A percentile compares a stretch with the other conserved stretches of the same genome.
These are phyloP conservation scores for Tricladium varicosporioides DNA, from an alignment of 2,329 filamentous ascomycete species.

Conservation along the genomic window DNA sequence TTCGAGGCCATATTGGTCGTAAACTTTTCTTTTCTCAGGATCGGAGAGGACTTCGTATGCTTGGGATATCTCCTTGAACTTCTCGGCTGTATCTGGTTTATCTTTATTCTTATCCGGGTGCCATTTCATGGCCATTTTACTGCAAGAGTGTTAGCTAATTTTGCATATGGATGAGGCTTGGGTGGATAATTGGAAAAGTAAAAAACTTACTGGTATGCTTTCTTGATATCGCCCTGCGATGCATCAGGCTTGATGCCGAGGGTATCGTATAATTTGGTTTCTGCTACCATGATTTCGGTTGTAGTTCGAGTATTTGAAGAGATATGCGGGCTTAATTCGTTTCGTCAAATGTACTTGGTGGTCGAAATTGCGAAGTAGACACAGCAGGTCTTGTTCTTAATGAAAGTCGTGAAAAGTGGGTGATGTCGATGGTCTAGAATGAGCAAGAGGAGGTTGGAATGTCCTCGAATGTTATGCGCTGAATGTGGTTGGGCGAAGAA, in stretches of 20 bases:
- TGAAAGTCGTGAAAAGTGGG: neutral
- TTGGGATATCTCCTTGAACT: conserved; percentile 97
- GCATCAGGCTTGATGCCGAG: conserved; percentile 77
- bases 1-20: conserved; percentile 92
- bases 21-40: conserved; percentile 92
- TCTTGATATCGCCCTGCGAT: conserved; percentile 93
- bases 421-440: neutral
- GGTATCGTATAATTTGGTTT: conserved; percentile 92
- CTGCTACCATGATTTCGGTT: conserved; percentile 72
- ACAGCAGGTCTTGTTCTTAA: neutral
- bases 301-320: neutral
- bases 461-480: conserved; percentile 1
- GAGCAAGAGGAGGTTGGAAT: conserved; percentile 5
- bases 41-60: conserved; percentile 98
- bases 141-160: conserved; percentile 36
- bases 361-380: neutral
- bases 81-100: conserved; percentile 79
- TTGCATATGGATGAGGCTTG: neutral
- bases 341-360: neutral
- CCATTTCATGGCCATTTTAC: conserved; percentile 85
- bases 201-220: conserved; percentile 74
- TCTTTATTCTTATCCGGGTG: conserved; percentile 99
- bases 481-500: conserved; percentile 2
- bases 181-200: neutral
- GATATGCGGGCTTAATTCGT: neutral